Percentiles rank a stretch among this genome's conserved stretches.
These are phyloP conservation scores for Aspergillus ustus DNA, from an alignment of 2,329 filamentous ascomycete genomes.

Conservation along the genomic window DNA sequence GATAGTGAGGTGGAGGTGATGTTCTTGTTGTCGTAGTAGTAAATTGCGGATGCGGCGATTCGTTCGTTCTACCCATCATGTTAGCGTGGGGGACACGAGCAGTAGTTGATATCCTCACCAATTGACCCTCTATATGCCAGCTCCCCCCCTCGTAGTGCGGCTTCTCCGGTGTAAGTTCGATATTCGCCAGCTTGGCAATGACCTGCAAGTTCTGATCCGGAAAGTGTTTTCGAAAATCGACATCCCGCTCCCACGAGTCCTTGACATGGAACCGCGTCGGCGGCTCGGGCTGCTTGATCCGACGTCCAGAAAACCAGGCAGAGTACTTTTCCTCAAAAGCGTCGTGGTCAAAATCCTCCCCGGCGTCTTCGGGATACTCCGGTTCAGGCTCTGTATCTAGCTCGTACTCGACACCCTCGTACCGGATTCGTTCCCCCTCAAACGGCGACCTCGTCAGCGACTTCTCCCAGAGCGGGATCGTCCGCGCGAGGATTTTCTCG, in stretches of 20 bases:
- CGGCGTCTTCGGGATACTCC: neutral
- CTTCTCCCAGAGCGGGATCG: constrained; percentile 55
- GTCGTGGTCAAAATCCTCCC: neutral
- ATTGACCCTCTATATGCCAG: constrained; percentile 52
- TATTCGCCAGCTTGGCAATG: constrained; percentile 68
- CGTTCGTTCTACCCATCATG: constrained; percentile 57
- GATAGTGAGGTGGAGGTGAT: constrained; percentile 58
- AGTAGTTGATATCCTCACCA: neutral
- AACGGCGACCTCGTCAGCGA: constrained; percentile 16
- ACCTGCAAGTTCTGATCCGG: constrained; percentile 23
- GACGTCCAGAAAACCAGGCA: neutral
- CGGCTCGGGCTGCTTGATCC: neutral
- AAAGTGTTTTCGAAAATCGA: neutral
- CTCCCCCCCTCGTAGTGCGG: constrained; percentile 55
- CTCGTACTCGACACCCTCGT: neutral
- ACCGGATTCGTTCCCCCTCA: neutral
- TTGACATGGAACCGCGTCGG: neutral
- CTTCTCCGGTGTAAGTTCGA: constrained; percentile 63
- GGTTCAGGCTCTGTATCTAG: neutral
- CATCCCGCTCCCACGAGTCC: neutral
- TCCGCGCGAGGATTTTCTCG: constrained; percentile 42
- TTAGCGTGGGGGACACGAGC: neutral
- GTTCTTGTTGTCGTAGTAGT: constrained; percentile 68
- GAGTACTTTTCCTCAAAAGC: neutral
- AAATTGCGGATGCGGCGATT: constrained; percentile 67